Conservation (phyloP, 768 basidiomycete species). For the Mycena floridula region DNA sequence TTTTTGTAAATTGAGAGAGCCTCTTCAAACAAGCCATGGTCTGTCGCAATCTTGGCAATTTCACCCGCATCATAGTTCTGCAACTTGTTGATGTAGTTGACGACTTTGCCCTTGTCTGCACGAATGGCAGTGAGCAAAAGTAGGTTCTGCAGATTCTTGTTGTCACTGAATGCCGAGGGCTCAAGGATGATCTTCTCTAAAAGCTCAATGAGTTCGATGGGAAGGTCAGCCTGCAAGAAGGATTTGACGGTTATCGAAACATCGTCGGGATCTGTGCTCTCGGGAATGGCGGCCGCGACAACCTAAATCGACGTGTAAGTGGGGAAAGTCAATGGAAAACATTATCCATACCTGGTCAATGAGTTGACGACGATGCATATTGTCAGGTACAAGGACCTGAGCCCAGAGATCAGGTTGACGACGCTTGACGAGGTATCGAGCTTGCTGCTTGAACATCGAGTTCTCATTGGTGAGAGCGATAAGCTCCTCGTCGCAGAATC, state of each 20-base stretch:
- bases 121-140: conserved; percentile 93
- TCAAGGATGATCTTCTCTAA: conserved; percentile 99
- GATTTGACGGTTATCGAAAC: conserved; percentile 98
- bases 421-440: conserved; percentile 95
- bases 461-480: conserved; percentile 97
- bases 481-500: conserved; percentile 97
- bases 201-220: conserved; percentile 93
- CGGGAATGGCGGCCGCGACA: conserved; percentile 90
- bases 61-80: conserved; percentile 92
- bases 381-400: conserved; percentile 85
- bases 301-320: conserved; percentile 41
- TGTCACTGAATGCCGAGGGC: conserved; percentile 95
- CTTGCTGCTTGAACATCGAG: conserved; percentile 99
- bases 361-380: conserved; percentile 86
- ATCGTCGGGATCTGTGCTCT: conserved; percentile 97
- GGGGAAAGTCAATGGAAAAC: conserved; percentile 2
- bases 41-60: conserved; percentile 95
- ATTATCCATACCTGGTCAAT: conserved; percentile 72
- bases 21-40: conserved; percentile 93
- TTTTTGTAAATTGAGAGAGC: conserved; percentile 98
- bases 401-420: conserved; percentile 95
- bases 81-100: conserved; percentile 95
- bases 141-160: conserved; percentile 93
- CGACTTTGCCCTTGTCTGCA: conserved; percentile 97
- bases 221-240: conserved; percentile 94